These are phyloP conservation scores for Heliamphora pulchella DNA, from an alignment of 179 eudicot genomes.

Conservation along the genomic window DNA sequence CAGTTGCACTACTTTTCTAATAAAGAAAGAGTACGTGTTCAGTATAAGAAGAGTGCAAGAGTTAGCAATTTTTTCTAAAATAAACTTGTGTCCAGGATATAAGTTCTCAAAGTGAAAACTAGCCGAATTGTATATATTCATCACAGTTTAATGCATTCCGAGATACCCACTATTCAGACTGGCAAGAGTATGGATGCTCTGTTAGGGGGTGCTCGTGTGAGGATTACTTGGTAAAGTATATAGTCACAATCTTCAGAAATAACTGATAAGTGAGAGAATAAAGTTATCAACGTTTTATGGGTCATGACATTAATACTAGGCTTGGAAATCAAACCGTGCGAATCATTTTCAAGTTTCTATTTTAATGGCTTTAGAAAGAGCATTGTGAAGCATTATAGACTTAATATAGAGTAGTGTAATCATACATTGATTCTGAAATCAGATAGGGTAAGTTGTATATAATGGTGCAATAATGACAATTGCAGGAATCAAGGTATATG, in stretches of 20 bases:
- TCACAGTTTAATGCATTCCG: not conserved
- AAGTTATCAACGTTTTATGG: not conserved
- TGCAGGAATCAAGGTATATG: not conserved
- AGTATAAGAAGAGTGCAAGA: constrained; percentile 7
- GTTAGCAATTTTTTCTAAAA: not conserved
- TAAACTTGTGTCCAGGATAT: not conserved
- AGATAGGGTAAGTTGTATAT: not conserved
- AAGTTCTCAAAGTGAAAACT: not conserved
- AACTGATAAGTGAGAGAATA: not conserved
- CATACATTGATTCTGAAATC: not conserved
- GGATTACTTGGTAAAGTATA: not conserved
- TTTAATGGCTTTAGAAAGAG: not conserved
- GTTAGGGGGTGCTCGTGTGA: not conserved
- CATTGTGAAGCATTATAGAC: not conserved
- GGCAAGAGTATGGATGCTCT: not conserved
- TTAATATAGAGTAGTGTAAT: not conserved
- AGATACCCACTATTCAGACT: not conserved
- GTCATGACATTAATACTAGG: not conserved
- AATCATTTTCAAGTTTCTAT: not conserved
- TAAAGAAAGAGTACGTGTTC: not conserved
- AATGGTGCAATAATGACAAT: not conserved
- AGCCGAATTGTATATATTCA: not conserved
- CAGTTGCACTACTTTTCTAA: not conserved
- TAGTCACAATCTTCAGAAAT: not conserved
- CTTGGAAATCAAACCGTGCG: not conserved